Evolutionary conservation across 2,329 filamentous ascomycete genomes (phyloP), one percentile per base, ranked within the genome.

Genomic region (Penicillium sp.): DNA sequence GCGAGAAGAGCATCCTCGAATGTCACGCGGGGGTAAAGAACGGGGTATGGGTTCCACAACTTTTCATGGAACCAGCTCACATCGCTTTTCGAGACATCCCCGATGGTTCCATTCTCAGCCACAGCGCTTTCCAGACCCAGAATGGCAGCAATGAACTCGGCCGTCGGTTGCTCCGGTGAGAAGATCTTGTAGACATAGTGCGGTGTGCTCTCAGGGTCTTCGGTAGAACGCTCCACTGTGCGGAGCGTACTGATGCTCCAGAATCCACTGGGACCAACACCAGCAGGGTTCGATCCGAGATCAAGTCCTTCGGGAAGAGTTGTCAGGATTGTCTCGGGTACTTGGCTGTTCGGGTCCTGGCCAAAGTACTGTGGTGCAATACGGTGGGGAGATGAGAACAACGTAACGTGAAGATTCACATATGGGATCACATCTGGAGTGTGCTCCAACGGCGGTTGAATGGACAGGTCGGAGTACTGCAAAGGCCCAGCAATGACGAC

Each of bases 31-130:
- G 93, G 93, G n/a, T 86, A 84, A 63, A 91, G 85, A 59, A 91
- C 86, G 0, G 94, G 94, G 71, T 97, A 99, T 0, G 89, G 87
- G 61, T 93, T 74, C 84, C 95, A 97, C 34, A 85, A 77, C 58
- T 92, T 86, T 13, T 90, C 83, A 61, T 91, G 79, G 58, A 86
- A 86, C 92, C 92, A 96, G 13, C 87, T 86, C 29, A 96, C 82
- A 18, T 78, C 74, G 2, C 68, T 55, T 1, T 75, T 64, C 24
- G 72, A 61, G 45, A 77, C 67, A 11, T 73, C 71, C 4, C 56
- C 62, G 32, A 76, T 72, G 4, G 65, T 66, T 2, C 58, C 55
- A 32, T 73, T 67, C 22, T 56, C 54, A 29, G 24, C 24, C 13
- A 44, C 71, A 65, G 7, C 27, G 22, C n/a, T 44, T 9, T 72